Evolutionary conservation across 495 filamentous ascomycete species (phyloP).

Genomic region (Xylaria scruposa): DNA sequence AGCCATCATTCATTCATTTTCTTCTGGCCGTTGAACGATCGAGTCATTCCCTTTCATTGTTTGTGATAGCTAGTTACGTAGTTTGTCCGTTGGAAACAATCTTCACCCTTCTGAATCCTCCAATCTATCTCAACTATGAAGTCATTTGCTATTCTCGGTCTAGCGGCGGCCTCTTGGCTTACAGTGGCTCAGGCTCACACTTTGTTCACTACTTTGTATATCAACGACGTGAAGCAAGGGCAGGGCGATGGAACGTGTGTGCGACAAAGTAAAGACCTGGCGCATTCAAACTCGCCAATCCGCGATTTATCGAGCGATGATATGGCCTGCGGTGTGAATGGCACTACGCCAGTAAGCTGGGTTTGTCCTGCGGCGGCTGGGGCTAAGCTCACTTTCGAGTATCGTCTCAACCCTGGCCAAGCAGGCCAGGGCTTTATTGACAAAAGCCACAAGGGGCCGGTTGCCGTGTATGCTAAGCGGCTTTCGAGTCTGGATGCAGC

Average conservation of each 20-base stretch:
- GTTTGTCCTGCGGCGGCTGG: slow-evolving; percentile 53
- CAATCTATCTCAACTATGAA: slow-evolving; percentile 27
- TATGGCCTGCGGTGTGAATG: slow-evolving; percentile 66
- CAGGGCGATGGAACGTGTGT: slow-evolving; percentile 65
- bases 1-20: slow-evolving; percentile 8
- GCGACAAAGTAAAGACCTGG: slow-evolving; percentile 55
- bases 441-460: slow-evolving; percentile 59
- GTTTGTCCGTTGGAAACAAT: background rate
- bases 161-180: slow-evolving; percentile 14
- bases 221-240: slow-evolving; percentile 53
- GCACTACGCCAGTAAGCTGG: slow-evolving; percentile 55
- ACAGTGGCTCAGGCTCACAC: slow-evolving; percentile 55
- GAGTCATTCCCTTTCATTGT: background rate
- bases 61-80: too few relatives aligned
- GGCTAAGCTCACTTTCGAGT: slow-evolving; percentile 58
- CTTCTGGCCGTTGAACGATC: slow-evolving; percentile 13
- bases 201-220: slow-evolving; percentile 61
- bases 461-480: slow-evolving; percentile 68
- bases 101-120: background rate
- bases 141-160: slow-evolving; percentile 10
- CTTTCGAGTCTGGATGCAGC: slow-evolving; percentile 48
- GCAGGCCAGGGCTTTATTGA: slow-evolving; percentile 54
- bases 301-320: slow-evolving; percentile 53
- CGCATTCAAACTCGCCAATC: slow-evolving; percentile 55
- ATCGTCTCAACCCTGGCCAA: slow-evolving; percentile 57